A percentile compares a stretch with the other conserved stretches of the same genome.
These are phyloP conservation scores for Yarrowia alimentaria DNA, from an alignment of 805 yeast species.

Conservation along the genomic window DNA sequence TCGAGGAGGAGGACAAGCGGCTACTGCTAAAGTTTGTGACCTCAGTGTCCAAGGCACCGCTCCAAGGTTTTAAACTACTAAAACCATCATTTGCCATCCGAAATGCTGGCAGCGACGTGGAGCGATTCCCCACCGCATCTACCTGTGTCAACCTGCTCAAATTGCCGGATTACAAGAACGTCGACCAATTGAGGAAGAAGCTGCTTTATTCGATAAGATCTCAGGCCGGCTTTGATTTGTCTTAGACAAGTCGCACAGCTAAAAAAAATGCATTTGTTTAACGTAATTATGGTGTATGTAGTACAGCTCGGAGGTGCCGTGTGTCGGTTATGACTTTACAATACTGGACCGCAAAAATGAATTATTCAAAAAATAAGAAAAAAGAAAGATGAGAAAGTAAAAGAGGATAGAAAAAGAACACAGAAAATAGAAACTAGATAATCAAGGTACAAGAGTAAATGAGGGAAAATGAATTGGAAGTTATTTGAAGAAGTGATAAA, in stretches of 20 bases:
- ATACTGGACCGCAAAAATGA: too few relatives aligned
- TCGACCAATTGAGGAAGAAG: conserved; percentile 56
- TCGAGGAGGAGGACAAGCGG: conserved; percentile 59
- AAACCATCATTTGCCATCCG: conserved; percentile 79
- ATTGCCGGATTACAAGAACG: conserved; percentile 76
- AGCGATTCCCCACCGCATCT: conserved; percentile 82
- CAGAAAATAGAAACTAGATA: too few relatives aligned
- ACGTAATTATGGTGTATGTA: too few relatives aligned
- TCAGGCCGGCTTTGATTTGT: conserved; percentile 84
- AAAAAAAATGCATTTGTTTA: too few relatives aligned
- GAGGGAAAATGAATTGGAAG: too few relatives aligned
- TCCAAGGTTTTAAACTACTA: conserved; percentile 75
- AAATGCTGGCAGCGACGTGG: conserved; percentile 55
- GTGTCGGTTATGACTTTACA: too few relatives aligned
- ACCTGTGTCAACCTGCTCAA: conserved; percentile 89
- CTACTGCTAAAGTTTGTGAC: conserved; percentile 84
- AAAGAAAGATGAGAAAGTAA: too few relatives aligned
- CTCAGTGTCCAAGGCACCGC: conserved; percentile 86
- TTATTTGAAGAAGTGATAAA: too few relatives aligned
- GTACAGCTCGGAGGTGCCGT: too few relatives aligned
- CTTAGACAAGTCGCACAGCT: conserved; percentile 34
- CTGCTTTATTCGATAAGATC: conserved; percentile 74
- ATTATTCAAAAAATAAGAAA: too few relatives aligned
- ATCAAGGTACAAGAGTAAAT: too few relatives aligned
- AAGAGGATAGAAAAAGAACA: too few relatives aligned